phyloP scores from a whole-genome alignment of 176 grass and related monocot genomes.

The Hordeum marinum region DNA sequence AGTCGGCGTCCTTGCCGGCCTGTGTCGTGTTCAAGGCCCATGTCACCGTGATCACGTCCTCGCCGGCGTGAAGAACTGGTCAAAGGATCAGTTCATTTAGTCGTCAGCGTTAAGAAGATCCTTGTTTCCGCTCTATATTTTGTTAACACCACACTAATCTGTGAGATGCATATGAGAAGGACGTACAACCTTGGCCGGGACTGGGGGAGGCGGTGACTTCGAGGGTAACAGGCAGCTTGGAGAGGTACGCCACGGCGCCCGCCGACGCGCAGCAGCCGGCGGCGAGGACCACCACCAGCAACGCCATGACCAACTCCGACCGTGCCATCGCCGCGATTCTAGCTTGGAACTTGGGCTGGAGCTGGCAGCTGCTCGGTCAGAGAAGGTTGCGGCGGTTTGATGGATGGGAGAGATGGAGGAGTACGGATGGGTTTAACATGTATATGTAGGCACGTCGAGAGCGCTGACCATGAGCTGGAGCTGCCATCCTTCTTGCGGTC shows the following conservation, averaged over 20 bases:
- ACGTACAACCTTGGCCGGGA: conserved; percentile 46
- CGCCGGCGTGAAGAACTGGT: conserved; percentile 59
- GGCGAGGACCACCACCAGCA: conserved; percentile 16
- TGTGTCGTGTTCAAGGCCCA: conserved; percentile 38
- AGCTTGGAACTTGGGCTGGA: neutral
- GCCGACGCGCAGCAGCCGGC: conserved; percentile 20
- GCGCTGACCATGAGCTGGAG: neutral
- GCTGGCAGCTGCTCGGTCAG: neutral
- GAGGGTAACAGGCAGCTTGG: conserved; percentile 44
- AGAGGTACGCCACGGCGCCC: conserved; percentile 37
- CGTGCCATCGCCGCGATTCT: neutral
- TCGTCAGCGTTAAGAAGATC: too few relatives aligned
- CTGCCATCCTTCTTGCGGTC: neutral
- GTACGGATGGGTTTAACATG: neutral
- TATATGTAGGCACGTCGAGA: neutral
- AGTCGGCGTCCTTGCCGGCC: conserved; percentile 18
- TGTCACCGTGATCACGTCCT: conserved; percentile 48
- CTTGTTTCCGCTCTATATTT: too few relatives aligned
- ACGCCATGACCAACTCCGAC: neutral
- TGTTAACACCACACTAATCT: neutral
- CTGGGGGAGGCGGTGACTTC: conserved; percentile 34
- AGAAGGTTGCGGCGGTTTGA: neutral
- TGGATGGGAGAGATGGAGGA: neutral
- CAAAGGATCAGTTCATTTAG: neutral
- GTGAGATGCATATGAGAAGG: neutral